Conservation (phyloP, 805 yeast genomes). For the Brettanomyces naardenensis region DNA sequence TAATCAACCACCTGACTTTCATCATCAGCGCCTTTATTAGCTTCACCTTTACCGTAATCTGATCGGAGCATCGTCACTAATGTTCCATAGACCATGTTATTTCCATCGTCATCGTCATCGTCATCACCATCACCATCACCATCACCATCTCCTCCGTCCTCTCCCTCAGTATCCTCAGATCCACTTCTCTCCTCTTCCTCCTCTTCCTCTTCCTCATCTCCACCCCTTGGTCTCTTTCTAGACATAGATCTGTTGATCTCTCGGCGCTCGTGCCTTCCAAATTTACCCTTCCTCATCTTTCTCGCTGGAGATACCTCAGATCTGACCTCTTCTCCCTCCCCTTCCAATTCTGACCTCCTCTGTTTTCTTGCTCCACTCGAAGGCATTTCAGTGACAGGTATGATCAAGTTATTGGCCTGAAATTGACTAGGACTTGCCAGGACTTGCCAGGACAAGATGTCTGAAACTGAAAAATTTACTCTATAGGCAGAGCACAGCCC, state of each 20-base stretch:
- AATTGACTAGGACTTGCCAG: no score
- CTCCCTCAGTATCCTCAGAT: constrained; percentile 5
- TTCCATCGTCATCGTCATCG: constrained; percentile 17
- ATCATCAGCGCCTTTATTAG: background rate
- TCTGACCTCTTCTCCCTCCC: background rate
- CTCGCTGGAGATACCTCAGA: background rate
- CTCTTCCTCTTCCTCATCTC: constrained; percentile 7
- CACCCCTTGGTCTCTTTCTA: constrained; percentile 13
- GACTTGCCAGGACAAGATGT: no score
- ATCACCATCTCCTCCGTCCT: constrained; percentile 16
- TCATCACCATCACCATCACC: constrained; percentile 12
- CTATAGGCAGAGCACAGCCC: no score
- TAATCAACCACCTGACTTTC: constrained; percentile 15
- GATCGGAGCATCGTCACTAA: constrained; percentile 15
- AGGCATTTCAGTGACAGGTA: no score
- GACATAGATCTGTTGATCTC: constrained; percentile 9
- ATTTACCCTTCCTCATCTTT: background rate
- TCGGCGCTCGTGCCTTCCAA: constrained; percentile 9
- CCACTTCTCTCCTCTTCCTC: constrained; percentile 8
- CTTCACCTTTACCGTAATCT: constrained; percentile 11
- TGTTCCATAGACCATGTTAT: constrained; percentile 23
- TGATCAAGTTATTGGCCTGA: no score
- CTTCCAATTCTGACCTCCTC: constrained; percentile 5
- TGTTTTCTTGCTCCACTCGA: no score
- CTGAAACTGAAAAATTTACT: no score